Percentiles rank a stretch among this genome's conserved stretches.
Conservation (phyloP, 1,284 basidiomycete species). For the Porodaedalea pini region DNA sequence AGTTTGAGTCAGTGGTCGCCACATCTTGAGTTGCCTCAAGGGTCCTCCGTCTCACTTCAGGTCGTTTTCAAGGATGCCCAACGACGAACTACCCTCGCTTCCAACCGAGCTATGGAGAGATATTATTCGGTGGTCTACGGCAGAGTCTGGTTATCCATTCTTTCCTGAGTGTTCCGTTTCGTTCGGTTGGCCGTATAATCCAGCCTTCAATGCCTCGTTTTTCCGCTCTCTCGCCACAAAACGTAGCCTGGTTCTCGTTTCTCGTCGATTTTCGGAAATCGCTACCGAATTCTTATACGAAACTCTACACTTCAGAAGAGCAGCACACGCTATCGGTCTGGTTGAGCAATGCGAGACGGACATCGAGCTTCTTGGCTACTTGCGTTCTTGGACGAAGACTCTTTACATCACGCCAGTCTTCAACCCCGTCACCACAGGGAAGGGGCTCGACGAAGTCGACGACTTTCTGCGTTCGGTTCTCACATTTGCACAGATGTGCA, state of each 20-base stretch:
- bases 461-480: not conserved
- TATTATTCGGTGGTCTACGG: conserved; percentile 1
- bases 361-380: not conserved
- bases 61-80: not conserved
- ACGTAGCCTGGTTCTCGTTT: conserved; percentile 2
- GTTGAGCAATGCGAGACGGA: not conserved
- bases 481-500: not conserved
- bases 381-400: conserved; percentile 3
- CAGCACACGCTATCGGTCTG: not conserved
- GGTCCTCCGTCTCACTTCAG: not conserved
- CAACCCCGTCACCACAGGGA: not conserved
- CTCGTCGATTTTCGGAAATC: not conserved
- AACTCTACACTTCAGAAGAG: conserved; percentile 1
- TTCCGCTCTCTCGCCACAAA: conserved; percentile 8
- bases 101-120: conserved; percentile 6
- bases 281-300: conserved; percentile 7
- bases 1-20: not conserved
- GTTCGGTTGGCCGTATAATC: conserved; percentile 9
- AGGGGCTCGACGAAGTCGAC: not conserved
- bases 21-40: not conserved
- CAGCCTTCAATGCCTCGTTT: not conserved
- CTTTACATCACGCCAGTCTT: not conserved
- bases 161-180: not conserved
- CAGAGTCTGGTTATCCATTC: not conserved
- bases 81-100: not conserved